Conservation (phyloP, 352 stramenopile species). For the Globisporangium okanoganense region DNA sequence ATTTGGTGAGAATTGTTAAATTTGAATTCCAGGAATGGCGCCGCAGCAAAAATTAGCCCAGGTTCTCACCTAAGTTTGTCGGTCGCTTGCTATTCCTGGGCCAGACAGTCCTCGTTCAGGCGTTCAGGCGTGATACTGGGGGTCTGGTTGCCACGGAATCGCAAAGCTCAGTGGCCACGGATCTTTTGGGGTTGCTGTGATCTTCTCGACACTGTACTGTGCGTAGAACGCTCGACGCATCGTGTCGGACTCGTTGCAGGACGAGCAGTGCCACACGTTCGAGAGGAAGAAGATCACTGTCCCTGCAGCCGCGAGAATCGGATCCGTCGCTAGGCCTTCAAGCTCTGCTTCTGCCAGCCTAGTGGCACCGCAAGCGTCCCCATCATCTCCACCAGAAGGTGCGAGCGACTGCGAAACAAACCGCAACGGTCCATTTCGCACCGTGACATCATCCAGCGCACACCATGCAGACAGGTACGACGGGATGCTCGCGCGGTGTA, state of each 20-base stretch:
- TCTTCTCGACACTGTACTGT: conserved; percentile 50
- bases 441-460: conserved; percentile 53
- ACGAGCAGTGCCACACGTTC: conserved; percentile 70
- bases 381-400: background rate
- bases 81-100: background rate
- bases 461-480: conserved; percentile 70
- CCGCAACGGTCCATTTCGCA: conserved; percentile 45
- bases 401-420: conserved; percentile 32
- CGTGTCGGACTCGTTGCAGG: conserved; percentile 40
- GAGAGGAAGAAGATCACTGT: conserved; percentile 66
- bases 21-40: background rate
- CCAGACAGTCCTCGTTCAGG: too few species aligned
- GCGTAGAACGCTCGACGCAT: conserved; percentile 64
- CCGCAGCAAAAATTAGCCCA: background rate
- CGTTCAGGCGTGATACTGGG: background rate
- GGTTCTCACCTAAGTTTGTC: background rate
- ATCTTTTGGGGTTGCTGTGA: conserved; percentile 39
- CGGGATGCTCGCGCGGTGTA: conserved; percentile 40
- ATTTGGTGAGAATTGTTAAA: background rate
- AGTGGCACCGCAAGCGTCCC: background rate
- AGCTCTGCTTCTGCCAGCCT: background rate
- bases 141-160: conserved; percentile 33
- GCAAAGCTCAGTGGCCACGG: conserved; percentile 57
- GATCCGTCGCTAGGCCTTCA: conserved; percentile 20
- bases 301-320: conserved; percentile 30